Percentiles rank a stretch among this genome's conserved stretches.
Conservation (phyloP, 768 basidiomycete species). For the Hebeloma cylindrosporum region DNA sequence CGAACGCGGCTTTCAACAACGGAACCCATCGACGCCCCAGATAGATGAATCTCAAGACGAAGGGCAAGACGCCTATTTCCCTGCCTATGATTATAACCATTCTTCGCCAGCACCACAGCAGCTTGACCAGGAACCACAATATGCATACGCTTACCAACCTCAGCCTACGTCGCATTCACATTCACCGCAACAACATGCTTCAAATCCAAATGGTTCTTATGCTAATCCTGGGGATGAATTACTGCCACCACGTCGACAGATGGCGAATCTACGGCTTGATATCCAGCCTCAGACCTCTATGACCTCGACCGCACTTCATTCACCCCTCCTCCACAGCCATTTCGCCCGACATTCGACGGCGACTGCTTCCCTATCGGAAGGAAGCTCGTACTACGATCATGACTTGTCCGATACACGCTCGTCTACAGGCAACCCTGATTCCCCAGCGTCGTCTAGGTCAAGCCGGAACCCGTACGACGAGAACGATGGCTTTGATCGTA, state of each 20-base stretch:
- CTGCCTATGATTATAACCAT: neutral
- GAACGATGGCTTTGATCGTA: conserved; percentile 5
- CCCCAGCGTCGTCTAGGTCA: neutral
- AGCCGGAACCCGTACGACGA: neutral
- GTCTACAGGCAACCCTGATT: conserved; percentile 2
- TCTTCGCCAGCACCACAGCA: neutral
- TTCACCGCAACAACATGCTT: conserved; percentile 1
- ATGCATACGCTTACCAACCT: conserved; percentile 7
- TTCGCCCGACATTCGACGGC: conserved; percentile 44
- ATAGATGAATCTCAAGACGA: neutral
- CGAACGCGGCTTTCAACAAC: conserved; percentile 15
- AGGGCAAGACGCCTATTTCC: neutral
- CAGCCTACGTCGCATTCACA: neutral
- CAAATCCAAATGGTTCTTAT: conserved; percentile 3
- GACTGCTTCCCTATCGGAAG: conserved; percentile 39
- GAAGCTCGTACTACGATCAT: conserved; percentile 36
- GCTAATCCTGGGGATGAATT: conserved; percentile 1
- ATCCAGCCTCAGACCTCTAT: neutral
- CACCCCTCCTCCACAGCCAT: conserved; percentile 48
- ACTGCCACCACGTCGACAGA: conserved; percentile 5
- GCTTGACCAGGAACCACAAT: neutral
- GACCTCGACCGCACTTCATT: conserved; percentile 24
- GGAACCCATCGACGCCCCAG: neutral
- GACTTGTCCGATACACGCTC: conserved; percentile 6
- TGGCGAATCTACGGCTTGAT: conserved; percentile 13